phyloP scores from a whole-genome alignment of 2,329 filamentous ascomycete genomes.

The Neobulgaria alba region DNA sequence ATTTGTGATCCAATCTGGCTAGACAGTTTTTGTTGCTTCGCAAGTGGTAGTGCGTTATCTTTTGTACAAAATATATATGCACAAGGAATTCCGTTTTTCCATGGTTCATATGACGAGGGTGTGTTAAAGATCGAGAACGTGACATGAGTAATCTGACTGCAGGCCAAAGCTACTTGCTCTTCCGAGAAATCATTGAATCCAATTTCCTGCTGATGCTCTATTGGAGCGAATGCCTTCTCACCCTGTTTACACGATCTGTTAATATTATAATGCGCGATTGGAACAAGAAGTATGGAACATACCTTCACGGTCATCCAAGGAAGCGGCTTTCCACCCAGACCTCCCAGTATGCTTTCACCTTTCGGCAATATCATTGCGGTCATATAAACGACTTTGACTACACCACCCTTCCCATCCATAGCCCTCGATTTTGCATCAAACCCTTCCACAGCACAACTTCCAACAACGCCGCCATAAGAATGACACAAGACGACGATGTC shows the following conservation, averaged over 20 bases:
- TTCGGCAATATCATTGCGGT: slow-evolving; percentile 12
- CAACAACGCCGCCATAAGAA: slow-evolving; percentile 32
- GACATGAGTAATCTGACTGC: slow-evolving; percentile 7
- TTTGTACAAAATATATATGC: slow-evolving; percentile 17
- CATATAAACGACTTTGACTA: slow-evolving; percentile 13
- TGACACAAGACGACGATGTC: slow-evolving; percentile 33
- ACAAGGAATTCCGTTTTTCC: slow-evolving; percentile 10
- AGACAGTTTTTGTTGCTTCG: slow-evolving; percentile 12
- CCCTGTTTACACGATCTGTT: slow-evolving; percentile 3
- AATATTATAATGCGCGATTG: too few species aligned
- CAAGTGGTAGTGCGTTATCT: slow-evolving; percentile 12
- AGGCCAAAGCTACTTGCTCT: slow-evolving; percentile 3
- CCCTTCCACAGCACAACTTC: slow-evolving; percentile 13
- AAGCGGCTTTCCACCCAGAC: slow-evolving; percentile 10
- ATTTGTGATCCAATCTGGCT: slow-evolving; percentile 8
- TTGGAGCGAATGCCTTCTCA: slow-evolving; percentile 6
- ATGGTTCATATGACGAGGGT: slow-evolving; percentile 16
- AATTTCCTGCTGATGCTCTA: slow-evolving; percentile 2
- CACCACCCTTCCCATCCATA: slow-evolving; percentile 11
- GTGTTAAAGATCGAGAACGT: slow-evolving; percentile 9
- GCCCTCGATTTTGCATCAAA: slow-evolving; percentile 1
- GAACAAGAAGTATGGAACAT: background rate
- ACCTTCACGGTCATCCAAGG: slow-evolving; percentile 16
- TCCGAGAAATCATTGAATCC: slow-evolving; percentile 12
- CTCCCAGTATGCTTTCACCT: slow-evolving; percentile 10